A percentile compares a stretch with the other conserved stretches of the same genome.
Evolutionary conservation across 768 basidiomycete genomes (phyloP).

Genomic region (Dacryopinax spathularia): DNA sequence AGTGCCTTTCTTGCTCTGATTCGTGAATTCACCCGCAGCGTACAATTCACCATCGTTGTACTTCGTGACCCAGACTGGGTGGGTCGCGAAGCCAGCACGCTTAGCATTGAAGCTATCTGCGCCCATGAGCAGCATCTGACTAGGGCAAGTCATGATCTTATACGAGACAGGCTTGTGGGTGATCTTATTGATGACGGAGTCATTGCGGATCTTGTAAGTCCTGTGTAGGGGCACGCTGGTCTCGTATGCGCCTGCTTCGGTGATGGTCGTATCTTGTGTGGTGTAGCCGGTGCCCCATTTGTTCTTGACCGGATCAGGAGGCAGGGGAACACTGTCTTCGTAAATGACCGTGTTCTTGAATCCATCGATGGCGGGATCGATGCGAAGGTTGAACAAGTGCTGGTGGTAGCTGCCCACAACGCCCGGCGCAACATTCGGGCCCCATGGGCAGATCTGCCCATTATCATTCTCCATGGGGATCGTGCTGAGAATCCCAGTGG

Average conservation of each 20-base stretch:
- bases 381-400: constrained; percentile 7
- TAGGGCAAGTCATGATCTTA: constrained; percentile 19
- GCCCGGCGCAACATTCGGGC: constrained; percentile 17
- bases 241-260: background rate
- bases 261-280: constrained; percentile 1
- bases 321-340: constrained; percentile 7
- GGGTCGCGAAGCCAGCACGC: constrained; percentile 18
- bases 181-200: constrained; percentile 15
- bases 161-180: constrained; percentile 17
- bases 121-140: constrained; percentile 17
- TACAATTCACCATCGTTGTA: constrained; percentile 19
- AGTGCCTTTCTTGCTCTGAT: constrained; percentile 16
- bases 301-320: constrained; percentile 3
- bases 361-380: constrained; percentile 11
- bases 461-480: constrained; percentile 13
- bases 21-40: constrained; percentile 17
- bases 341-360: constrained; percentile 5
- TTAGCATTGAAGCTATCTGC: constrained; percentile 10
- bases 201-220: constrained; percentile 15
- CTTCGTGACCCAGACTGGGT: constrained; percentile 17
- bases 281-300: constrained; percentile 7
- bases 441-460: constrained; percentile 17
- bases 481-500: constrained; percentile 21
- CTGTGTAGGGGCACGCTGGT: background rate
- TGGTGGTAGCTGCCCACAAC: background rate